phyloP scores from a whole-genome alignment of 177 flowering plant genomes.

The Vitis hybrid region DNA sequence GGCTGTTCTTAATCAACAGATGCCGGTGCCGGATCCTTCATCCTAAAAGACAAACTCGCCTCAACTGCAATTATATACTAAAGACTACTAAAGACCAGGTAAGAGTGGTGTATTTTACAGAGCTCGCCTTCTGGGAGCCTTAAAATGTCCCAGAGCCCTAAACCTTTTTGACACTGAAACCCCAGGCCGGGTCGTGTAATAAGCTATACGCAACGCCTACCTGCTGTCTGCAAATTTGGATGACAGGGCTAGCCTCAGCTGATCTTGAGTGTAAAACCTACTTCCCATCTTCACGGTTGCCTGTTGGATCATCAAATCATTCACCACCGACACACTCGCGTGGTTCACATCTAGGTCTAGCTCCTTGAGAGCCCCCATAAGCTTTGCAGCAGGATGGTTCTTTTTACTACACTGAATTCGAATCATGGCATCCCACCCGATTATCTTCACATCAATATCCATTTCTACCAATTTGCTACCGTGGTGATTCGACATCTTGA shows the following conservation, averaged over 20 bases:
- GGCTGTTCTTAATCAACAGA: constrained; percentile 3
- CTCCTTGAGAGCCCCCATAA: constrained; percentile 88
- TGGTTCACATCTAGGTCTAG: constrained; percentile 76
- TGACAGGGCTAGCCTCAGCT: constrained; percentile 62
- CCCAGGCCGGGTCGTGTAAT: neutral
- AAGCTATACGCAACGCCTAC: constrained; percentile 4
- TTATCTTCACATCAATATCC: constrained; percentile 80
- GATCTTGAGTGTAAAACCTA: constrained; percentile 68
- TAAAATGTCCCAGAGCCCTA: constrained; percentile 21
- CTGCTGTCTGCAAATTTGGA: constrained; percentile 40
- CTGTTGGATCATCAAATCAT: constrained; percentile 94
- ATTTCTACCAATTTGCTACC: constrained; percentile 35
- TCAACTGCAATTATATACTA: neutral
- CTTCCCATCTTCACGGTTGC: constrained; percentile 81
- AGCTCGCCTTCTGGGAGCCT: constrained; percentile 16
- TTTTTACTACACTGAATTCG: constrained; percentile 63
- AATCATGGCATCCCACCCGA: constrained; percentile 87
- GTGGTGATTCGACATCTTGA: constrained; percentile 26
- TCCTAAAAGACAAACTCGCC: neutral
- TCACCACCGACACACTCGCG: constrained; percentile 94
- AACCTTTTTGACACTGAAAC: neutral
- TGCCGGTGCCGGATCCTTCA: neutral
- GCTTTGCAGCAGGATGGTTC: constrained; percentile 91
- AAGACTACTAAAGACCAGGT: neutral
- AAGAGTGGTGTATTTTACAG: constrained; percentile 8